Base-by-base conservation (phyloP, 1,284 basidiomycete species). In the Filobasidium uniguttulatum region DNA sequence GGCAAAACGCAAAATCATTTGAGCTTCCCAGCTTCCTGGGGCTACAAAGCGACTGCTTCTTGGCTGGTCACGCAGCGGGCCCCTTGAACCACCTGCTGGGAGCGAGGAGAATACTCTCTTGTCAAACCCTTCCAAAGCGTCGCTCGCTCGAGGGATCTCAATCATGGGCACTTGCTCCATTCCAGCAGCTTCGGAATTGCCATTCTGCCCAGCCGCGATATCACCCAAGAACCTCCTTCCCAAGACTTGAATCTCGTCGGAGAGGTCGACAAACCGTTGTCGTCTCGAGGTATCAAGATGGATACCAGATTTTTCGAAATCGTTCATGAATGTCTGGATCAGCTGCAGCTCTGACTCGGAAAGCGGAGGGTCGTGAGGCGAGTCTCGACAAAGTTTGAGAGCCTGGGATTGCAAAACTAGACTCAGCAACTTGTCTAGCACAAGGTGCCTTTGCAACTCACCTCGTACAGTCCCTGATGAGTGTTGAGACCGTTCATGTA, bases 401-500 rank as follows among this genome's bases (percentile, higher is more conserved):
- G 61, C 61, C 63, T 66, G 52, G 14, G 23, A 34, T 7, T 30
- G 29, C 5, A 4, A n/a, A 48, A 8, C 8, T 44, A 23, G 28
- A 23, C n/a, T 23, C 15, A 51, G 25, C 6, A 41, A 5, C 7
- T 26, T 6, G 6, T 29, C 35, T n/a, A 19, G 35, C n/a, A 34
- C 20, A 41, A 22, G 26, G 4, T 26, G 20, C 12, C 1, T 19
- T 20, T 4, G 22, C n/a, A n/a, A 54, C 70, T 67, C 65, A 85
- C 89, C 72, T 87, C 77, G 62, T 94, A 96, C 36, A 98, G 72
- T 17, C 83, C 88, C n/a, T 83, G 82, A 72, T 96, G 77, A 15
- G 91, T 97, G 68, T 98, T 98, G 53, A 98, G 75, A 34, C 86
- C 81, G 70, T 97, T 97, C 91, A 98, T 97, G 69, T 85, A 93